Evolutionary conservation across 2,329 filamentous ascomycete genomes (phyloP).

Genomic region (Hypoxylon sp.): DNA sequence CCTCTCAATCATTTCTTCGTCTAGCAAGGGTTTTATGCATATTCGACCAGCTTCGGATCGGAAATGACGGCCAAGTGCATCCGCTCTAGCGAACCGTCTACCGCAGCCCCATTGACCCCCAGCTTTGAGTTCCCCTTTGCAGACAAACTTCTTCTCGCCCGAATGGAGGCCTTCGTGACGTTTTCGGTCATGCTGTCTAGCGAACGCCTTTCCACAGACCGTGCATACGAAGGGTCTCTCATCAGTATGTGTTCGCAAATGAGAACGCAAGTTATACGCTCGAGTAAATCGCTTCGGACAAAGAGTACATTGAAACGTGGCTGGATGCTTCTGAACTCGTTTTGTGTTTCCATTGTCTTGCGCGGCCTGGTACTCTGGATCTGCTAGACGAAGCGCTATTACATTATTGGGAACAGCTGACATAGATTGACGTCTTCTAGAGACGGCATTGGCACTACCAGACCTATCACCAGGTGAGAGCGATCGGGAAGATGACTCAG

Average conservation of each 20-base stretch:
- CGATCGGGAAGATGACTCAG: constrained; percentile 58
- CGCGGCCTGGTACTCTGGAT: constrained; percentile 84
- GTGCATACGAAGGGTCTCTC: constrained; percentile 98
- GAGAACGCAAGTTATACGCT: constrained; percentile 95
- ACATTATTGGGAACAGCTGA: constrained; percentile 74
- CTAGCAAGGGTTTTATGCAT: constrained; percentile 96
- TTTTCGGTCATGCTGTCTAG: constrained; percentile 96
- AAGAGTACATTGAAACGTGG: constrained; percentile 93
- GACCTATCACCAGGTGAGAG: constrained; percentile 72
- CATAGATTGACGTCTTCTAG: constrained; percentile 72
- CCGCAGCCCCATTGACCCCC: constrained; percentile 93
- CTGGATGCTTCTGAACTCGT: constrained; percentile 96
- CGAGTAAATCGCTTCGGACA: constrained; percentile 97
- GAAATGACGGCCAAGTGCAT: constrained; percentile 95
- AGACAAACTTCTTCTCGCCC: constrained; percentile 99
- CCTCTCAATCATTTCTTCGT: constrained; percentile 90
- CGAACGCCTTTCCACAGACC: constrained; percentile 97
- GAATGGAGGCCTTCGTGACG: constrained; percentile 96
- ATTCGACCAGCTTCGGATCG: constrained; percentile 94
- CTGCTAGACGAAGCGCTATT: constrained; percentile 90
- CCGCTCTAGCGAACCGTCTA: constrained; percentile 91
- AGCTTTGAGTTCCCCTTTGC: constrained; percentile 88
- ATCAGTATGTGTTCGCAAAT: constrained; percentile 95
- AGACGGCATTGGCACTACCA: constrained; percentile 61
- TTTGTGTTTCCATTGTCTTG: constrained; percentile 75